Evolutionary conservation across 805 yeast species (phyloP), one percentile per base, ranked within the genome.

Genomic region (Wickerhamiella siamensis): DNA sequence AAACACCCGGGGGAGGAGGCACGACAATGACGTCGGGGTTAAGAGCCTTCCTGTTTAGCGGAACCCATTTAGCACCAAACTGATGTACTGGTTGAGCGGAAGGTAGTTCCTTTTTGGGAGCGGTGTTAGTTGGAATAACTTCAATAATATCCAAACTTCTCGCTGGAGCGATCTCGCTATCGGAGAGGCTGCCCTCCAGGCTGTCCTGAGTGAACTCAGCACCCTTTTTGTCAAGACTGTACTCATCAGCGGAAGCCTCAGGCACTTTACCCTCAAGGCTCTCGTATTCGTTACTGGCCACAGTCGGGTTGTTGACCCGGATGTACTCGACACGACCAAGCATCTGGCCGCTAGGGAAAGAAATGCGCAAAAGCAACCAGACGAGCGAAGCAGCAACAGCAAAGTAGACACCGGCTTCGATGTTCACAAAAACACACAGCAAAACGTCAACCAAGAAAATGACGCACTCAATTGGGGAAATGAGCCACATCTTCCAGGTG

Each of bases 371-470:
- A 43, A 87, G 64, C 44, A 86, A 61, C 35, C 73, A 67, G 17
- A 84, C 94, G 51, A 70, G 72, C 27, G 94, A 82, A 43, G 94
- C 88, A 55, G 81, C 77, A 50, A 83, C 72, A 33, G 95, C 88
- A 62, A 86, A 87, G 64, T 87, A 87, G 52, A 87, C 79, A 64
- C 95, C 96, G 55, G 77, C 66, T 60, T 87, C 96, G 57, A 87
- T 80, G 4, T 83, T 65, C 4, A 83, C 64, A 51, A 83, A 83
- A 4, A 84, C 80, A 31, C 91, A 74, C 52, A 83, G 69, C 39
- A 83, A 55, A 12, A 83, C 79, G 32, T 83, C 84, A 42, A 74
- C 71, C 12, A 83, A 40, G 64, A 83, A 83, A 42, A 83, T 79
- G 19, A 76, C 66, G 54, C 70, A 72, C 60, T 83, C 95, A 21